Base-by-base conservation (phyloP, 2,329 filamentous ascomycete species). In the Hypoxylon sp. region DNA sequence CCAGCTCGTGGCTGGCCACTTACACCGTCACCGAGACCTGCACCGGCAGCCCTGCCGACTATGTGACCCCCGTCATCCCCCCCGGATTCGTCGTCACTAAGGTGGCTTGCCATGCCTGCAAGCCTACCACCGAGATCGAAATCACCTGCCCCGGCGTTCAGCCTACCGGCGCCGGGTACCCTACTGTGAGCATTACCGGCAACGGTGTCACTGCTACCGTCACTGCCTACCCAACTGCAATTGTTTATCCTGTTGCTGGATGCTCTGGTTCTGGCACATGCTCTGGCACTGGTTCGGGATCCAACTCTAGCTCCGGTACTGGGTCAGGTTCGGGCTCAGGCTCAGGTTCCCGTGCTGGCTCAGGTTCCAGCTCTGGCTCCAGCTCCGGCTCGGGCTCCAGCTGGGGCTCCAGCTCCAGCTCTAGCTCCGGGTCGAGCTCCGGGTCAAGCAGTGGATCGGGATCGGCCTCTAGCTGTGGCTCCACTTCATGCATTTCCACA, bases 1-100 rank as follows among this genome's bases (percentile, higher is more conserved):
- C 78, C n/a, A 74, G 77, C 68, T 64, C 71, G 51, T 82, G 82
- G 81, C 62, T 77, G 40, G 81, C 82, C 35, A 81, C 79, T 33
- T 84, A 83, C 76, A 83, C 81, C 57, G 71, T 83, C 72, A 74
- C 72, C 7, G 78, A 82, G 73, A 77, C 77, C 30, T 79, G 79
- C 72, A 66, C 72, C 11, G 80, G 80, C 56, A 70, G 75, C 64
- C 73, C 73, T 50, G 66, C 69, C 57, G 66, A 73, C 56, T 80
- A 77, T 69, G 72, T 73, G 11, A 74, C 75, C 22, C 73, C 75
- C 1, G 62, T 70, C 11, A 72, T 79, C n/a, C 81, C 80, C 22
- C 79, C 80, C 1, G 79, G 80, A 65, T 82, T 82, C 72, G 77
- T 79, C 66, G 77, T 79, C 66, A 80, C 79, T 60, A 80, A 78